Percentiles rank a stretch among this genome's conserved stretches.
These are phyloP conservation scores for Arthrobotrys entomopaga DNA, from an alignment of 2,329 filamentous ascomycete genomes.

Conservation along the genomic window DNA sequence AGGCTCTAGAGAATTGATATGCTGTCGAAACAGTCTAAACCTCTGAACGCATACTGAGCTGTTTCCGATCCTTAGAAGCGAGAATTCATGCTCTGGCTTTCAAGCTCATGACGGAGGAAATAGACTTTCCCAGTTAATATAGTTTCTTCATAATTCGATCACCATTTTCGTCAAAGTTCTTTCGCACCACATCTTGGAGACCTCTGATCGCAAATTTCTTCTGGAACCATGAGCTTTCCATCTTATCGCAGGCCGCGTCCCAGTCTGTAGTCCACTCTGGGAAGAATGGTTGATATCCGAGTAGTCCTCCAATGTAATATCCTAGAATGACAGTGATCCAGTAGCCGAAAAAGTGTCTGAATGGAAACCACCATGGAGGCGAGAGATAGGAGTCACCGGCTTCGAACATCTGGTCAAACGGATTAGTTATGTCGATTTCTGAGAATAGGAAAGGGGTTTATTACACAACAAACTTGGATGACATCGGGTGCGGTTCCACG, in stretches of 20 bases:
- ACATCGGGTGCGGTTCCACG: slow-evolving; percentile 59
- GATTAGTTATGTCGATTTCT: too few relatives aligned
- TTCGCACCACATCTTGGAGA: slow-evolving; percentile 18
- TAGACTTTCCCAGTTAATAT: too few relatives aligned
- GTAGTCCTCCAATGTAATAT: slow-evolving; percentile 61
- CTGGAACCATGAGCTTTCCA: slow-evolving; percentile 56
- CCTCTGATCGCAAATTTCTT: slow-evolving; percentile 31
- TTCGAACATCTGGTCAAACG: slow-evolving; percentile 59
- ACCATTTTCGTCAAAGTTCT: slow-evolving; percentile 29
- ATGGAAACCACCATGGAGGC: slow-evolving; percentile 61
- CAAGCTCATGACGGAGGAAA: too few relatives aligned
- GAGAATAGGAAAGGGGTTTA: background rate
- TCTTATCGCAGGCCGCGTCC: slow-evolving; percentile 61
- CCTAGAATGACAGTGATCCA: slow-evolving; percentile 60
- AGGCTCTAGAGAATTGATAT: too few relatives aligned
- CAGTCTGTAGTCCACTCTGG: slow-evolving; percentile 62
- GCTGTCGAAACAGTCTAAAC: too few relatives aligned
- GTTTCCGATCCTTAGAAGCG: too few relatives aligned
- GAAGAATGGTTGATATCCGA: slow-evolving; percentile 62
- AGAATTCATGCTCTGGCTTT: too few relatives aligned
- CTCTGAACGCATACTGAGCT: too few relatives aligned
- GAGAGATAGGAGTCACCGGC: slow-evolving; percentile 60
- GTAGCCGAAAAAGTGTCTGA: slow-evolving; percentile 58
- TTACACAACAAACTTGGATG: slow-evolving; percentile 61
- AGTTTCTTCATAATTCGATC: background rate